These are phyloP conservation scores for Aspergillus latus DNA, from an alignment of 2,329 filamentous ascomycete genomes.

Conservation along the genomic window DNA sequence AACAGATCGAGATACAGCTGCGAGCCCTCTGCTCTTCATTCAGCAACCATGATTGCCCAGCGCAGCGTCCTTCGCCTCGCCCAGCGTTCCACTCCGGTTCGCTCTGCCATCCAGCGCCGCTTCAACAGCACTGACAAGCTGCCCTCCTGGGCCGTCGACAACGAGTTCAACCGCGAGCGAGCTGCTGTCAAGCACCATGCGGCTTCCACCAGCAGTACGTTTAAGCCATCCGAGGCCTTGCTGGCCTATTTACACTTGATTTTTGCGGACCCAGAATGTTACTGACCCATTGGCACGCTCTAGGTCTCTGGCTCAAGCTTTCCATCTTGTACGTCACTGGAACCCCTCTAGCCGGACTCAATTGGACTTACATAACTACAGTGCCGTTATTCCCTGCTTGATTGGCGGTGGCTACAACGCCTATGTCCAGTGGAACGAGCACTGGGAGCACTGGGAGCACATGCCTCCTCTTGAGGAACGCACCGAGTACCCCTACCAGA, in stretches of 20 bases:
- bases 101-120: slow-evolving; percentile 65
- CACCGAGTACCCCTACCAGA: slow-evolving; percentile 93
- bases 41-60: slow-evolving; percentile 62
- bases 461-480: slow-evolving; percentile 85
- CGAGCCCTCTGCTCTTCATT: slow-evolving; percentile 10
- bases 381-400: slow-evolving; percentile 72
- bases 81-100: slow-evolving; percentile 57
- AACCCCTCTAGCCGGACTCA: not conserved
- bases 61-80: slow-evolving; percentile 61
- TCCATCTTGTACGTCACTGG: slow-evolving; percentile 78
- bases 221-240: slow-evolving; percentile 12
- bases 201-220: slow-evolving; percentile 75
- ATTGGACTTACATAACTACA: slow-evolving; percentile 42
- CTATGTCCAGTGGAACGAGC: slow-evolving; percentile 87
- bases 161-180: slow-evolving; percentile 91
- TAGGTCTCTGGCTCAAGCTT: slow-evolving; percentile 94
- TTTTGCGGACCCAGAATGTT: not conserved
- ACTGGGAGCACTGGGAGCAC: slow-evolving; percentile 95
- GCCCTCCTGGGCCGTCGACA: slow-evolving; percentile 71
- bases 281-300: slow-evolving; percentile 29
- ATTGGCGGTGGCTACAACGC: slow-evolving; percentile 75
- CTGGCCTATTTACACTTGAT: not conserved
- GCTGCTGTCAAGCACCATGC: slow-evolving; percentile 89
- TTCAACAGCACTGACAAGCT: slow-evolving; percentile 64
- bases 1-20: slow-evolving; percentile 17